Evolutionary conservation across 2,329 filamentous ascomycete genomes (phyloP).

Genomic region (Claviceps africana): DNA sequence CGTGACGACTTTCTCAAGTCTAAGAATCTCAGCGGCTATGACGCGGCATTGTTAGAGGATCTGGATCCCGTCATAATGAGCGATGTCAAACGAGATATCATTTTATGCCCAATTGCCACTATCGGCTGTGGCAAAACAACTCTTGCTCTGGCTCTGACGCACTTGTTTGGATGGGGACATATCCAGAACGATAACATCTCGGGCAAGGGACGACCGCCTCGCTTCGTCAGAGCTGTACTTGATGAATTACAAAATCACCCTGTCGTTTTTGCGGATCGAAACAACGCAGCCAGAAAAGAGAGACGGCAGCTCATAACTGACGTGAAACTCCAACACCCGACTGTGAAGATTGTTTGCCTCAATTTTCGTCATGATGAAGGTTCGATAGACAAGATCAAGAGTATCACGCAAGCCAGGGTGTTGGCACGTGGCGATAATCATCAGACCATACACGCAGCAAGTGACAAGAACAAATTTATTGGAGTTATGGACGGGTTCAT

Average conservation of each 20-base stretch:
- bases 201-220: slow-evolving; percentile 60
- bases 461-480: slow-evolving; percentile 58
- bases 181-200: slow-evolving; percentile 94
- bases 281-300: slow-evolving; percentile 83
- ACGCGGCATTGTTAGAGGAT: slow-evolving; percentile 67
- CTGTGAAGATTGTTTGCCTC: slow-evolving; percentile 65
- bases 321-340: slow-evolving; percentile 45
- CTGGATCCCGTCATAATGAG: slow-evolving; percentile 29
- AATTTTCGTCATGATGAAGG: slow-evolving; percentile 78
- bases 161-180: slow-evolving; percentile 83
- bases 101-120: slow-evolving; percentile 83
- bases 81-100: slow-evolving; percentile 51
- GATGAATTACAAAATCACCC: slow-evolving; percentile 48
- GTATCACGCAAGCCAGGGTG: slow-evolving; percentile 65
- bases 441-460: slow-evolving; percentile 85
- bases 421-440: slow-evolving; percentile 85
- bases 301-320: slow-evolving; percentile 78
- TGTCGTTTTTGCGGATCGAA: slow-evolving; percentile 81
- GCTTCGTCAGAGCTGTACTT: slow-evolving; percentile 60
- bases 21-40: slow-evolving; percentile 73
- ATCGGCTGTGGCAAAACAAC: slow-evolving; percentile 97
- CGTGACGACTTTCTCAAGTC: slow-evolving; percentile 75
- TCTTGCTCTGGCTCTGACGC: slow-evolving; percentile 62
- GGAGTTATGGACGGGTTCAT: slow-evolving; percentile 94
- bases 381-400: slow-evolving; percentile 57